Evolutionary conservation across 768 basidiomycete genomes (phyloP).

Genomic region (Podaxis sp.): DNA sequence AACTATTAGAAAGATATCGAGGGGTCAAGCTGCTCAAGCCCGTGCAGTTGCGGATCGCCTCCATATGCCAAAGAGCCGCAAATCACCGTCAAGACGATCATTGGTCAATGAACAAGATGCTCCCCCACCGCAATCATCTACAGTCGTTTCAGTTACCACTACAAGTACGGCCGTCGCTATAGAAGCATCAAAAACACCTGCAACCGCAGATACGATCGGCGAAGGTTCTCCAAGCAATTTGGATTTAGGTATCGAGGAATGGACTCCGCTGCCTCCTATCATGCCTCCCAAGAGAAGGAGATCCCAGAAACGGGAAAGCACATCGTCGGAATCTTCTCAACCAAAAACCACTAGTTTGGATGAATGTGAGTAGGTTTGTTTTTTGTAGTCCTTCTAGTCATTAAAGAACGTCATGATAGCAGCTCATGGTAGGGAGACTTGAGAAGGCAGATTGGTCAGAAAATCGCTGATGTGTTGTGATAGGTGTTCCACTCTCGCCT

Average conservation of each 20-base stretch:
- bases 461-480: conserved; percentile 11
- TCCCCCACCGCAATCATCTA: conserved; percentile 17
- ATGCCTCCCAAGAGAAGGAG: conserved; percentile 7
- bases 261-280: conserved; percentile 3
- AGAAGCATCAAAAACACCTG: not conserved
- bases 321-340: not conserved
- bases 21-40: conserved; percentile 39
- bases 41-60: conserved; percentile 45
- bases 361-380: not conserved
- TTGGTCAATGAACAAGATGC: conserved; percentile 24
- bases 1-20: conserved; percentile 35
- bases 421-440: conserved; percentile 12
- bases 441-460: conserved; percentile 6
- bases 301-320: conserved; percentile 8
- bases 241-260: not conserved
- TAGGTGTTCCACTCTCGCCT: not conserved
- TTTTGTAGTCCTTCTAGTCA: no score
- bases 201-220: not conserved
- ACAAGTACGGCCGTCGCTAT: not conserved
- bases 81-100: conserved; percentile 22
- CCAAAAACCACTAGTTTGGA: not conserved
- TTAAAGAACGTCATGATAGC: not conserved
- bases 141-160: conserved; percentile 19
- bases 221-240: not conserved
- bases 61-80: conserved; percentile 38